Evolutionary conservation across 345 rosid species (phyloP), one percentile per base, ranked within the genome.

Genomic region (Isatis tinctoria): DNA sequence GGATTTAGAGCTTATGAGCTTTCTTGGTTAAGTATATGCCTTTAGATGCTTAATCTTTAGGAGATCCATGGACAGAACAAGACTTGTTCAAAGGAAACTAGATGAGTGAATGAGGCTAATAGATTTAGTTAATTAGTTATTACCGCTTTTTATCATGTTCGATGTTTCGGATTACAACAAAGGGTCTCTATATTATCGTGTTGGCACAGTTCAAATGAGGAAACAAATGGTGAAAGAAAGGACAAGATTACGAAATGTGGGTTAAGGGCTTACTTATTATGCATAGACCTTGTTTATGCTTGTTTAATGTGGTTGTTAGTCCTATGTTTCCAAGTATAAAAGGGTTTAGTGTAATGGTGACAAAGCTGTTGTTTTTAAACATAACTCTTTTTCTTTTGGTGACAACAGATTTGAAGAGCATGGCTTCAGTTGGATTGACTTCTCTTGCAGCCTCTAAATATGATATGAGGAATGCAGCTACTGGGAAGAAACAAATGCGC

Each of bases 361-460:
- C 11, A 18, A 17, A 13, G 20, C 5, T 62, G 62, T 61, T 33
- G 40, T 32, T 54, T 49, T 80, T 63, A 41, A 69, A 37, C 26
- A 3, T 4, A 27, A 18, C 18, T 67, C 70, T 43, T 28, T 35
- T 43, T 77, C 1, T 60, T 64, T 52, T 35, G 49, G 58, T 39
- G 81, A 84, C 82, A 94, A 84, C 82, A 94, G 98, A 95, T 78
- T 60, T 90, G 64, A 95, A 77, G 84, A 92, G 99, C 74, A 92
- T 95, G 99, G 89, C 85, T 33, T 78, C 97, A 24, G 80, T 77
- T 60, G 99, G 98, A 35, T 68, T 94, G 80, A 78, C 88, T 62
- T 81, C 90, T n/a, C 24, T 94, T 6, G 86, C 83, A 47, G 86
- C 90, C 48, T 88, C 84, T 43, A 76, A 74, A 39, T 87, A 60